Evolutionary conservation across 148 eudicot species (phyloP), one percentile per base, ranked within the genome.

Genomic region (Rhododendron ovatum): DNA sequence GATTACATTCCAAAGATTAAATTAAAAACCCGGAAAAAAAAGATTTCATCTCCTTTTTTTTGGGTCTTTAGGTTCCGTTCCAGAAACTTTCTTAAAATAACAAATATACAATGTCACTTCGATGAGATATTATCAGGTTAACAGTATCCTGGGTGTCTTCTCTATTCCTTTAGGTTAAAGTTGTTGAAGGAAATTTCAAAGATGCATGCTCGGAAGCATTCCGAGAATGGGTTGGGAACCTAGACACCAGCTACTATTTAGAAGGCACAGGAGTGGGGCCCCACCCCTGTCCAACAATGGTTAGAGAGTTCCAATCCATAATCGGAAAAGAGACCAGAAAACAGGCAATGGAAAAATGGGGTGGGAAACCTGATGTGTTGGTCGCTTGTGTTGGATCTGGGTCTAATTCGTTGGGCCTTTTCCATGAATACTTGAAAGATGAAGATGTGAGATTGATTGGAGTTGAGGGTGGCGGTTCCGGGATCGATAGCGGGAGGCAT

Each of bases 121-220:
- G 8, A 41, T 41, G 45, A 41, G 45, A 41, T 1, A 41, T 41
- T 41, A 41, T 41, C 45, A 41, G 6, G 45, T 9, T 47, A 47
- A 30, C 30, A 30, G 30, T 30, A 47, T 12, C 9, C 50, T 47
- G 50, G 9, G 50, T 30, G 30, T 30, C 30, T 30, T 47, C 11
- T 47, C 50, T 47, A 47, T 47, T 47, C 50, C 0, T 47, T 47
- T 47, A 71, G 76, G 22, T 71, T 30, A 71, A 71, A 71, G 39
- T 71, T 4, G 22, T 71, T 71, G 76, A 71, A 71, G 76, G 76
- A 30, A 71, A 71, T 9, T 71, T 71, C 5, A 97, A 97, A 87
- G 99, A 97, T 91, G 99, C 99, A 61, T 94, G 98, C 57, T 97
- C 99, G 71, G 98, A 97, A 93, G 99, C 98, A 77, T 93, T 97